These are phyloP conservation scores for Nymphaea colorata DNA, from an alignment of 164 flowering plant species.

Conservation along the genomic window DNA sequence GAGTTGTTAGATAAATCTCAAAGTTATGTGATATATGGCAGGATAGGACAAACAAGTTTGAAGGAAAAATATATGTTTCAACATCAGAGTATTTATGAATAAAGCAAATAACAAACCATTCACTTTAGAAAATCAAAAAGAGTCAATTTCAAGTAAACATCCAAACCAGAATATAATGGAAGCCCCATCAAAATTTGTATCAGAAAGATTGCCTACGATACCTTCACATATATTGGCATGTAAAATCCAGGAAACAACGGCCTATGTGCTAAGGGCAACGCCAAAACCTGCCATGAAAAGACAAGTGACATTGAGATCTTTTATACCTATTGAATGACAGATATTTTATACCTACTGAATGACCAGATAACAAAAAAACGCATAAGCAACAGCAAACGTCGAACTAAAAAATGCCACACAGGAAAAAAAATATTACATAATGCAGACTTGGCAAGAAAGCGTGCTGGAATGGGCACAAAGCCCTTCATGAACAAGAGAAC, in stretches of 20 bases:
- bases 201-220: slow-evolving; percentile 13
- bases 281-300: slow-evolving; percentile 60
- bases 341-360: neutral
- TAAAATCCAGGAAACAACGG: slow-evolving; percentile 96
- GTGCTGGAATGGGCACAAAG: too few species aligned
- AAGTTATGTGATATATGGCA: neutral
- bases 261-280: slow-evolving; percentile 74
- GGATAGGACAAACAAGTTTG: neutral
- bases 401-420: too few species aligned
- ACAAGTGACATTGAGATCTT: neutral
- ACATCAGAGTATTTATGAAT: neutral
- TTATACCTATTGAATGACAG: neutral
- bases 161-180: neutral
- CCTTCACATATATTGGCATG: slow-evolving; percentile 96
- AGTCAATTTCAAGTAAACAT: neutral
- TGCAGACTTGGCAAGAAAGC: too few species aligned
- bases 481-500: too few species aligned
- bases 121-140: neutral
- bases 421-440: too few species aligned
- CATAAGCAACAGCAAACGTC: neutral
- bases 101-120: neutral
- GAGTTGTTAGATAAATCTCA: too few species aligned
- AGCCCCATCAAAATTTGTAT: neutral
- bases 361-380: neutral
- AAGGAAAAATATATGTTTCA: too few species aligned